Base-by-base conservation (phyloP, 192 early-diverging fungal species). In the Lobosporangium transversale region DNA sequence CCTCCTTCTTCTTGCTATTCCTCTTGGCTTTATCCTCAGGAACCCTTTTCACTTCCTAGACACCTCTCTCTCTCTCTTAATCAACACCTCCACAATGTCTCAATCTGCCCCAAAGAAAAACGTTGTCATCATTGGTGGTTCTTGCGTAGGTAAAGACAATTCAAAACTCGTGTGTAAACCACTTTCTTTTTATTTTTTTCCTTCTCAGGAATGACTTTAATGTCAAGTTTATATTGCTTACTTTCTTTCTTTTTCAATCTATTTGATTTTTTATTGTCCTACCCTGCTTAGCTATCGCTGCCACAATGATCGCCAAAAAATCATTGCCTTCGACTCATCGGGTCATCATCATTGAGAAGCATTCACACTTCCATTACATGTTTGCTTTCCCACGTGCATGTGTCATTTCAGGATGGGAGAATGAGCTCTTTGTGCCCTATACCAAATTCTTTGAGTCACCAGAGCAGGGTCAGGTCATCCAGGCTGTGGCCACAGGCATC, bases 341-440 rank as follows among this genome's bases (percentile, higher is more conserved):
- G 14, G 21, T 89, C 18, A 80, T 89, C 58, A 53, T 89, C 43
- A 89, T 89, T 21, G 87, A 89, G 68, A 64, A 70, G 52, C 85
- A 82, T 44, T 78, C 86, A 10, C 87, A 89, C 30, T 79, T 83
- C 26, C 87, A 89, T 30, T 88, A 87, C 71, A 87, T 88, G 53
- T 89, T 87, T 75, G 87, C 84, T 18, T 89, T 89, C 63, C 87
- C 87, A 17, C 85, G 87, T 10, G 87, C 87, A 2, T 59, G 68
- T 53, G 87, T 86, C 43, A 80, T 82, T 23, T 17, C 71, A 9
- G 87, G 83, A 10, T 86, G 89, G 69, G 87, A 89, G 63, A 60
- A 83, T 2, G 84, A 89, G 35, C 74, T 89, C 17, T 89, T 89
- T 70, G 53, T 84, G 6, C 87, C 87, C n/a, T 89, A 89, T 50